Conservation (phyloP, 2,329 filamentous ascomycete genomes). For the Colletotrichum sp. region DNA sequence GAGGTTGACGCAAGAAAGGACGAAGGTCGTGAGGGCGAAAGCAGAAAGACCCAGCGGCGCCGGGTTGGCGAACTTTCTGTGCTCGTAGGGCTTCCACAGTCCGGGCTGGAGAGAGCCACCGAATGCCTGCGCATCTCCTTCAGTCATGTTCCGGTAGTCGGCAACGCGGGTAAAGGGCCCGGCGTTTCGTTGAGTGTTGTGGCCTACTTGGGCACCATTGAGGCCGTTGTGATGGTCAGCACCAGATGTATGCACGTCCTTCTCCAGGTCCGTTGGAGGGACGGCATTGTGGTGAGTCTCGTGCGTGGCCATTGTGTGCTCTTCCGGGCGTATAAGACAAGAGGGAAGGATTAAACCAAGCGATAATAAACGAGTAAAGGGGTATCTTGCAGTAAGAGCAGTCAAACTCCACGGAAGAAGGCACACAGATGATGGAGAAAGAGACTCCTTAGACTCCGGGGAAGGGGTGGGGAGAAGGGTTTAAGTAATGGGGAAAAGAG, state of each 20-base stretch:
- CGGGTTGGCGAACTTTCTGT: constrained; percentile 80
- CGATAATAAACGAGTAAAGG: background rate
- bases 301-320: constrained; percentile 19
- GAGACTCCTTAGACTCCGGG: background rate
- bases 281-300: constrained; percentile 1
- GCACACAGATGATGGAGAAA: background rate
- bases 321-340: constrained; percentile 4
- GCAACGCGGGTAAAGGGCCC: constrained; percentile 16
- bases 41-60: constrained; percentile 78
- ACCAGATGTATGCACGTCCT: constrained; percentile 20
- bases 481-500: constrained; percentile 18
- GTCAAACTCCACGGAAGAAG: constrained; percentile 6
- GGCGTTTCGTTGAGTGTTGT: constrained; percentile 1
- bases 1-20: constrained; percentile 78
- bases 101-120: constrained; percentile 78
- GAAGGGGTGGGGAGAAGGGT: constrained; percentile 5
- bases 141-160: constrained; percentile 21
- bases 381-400: background rate
- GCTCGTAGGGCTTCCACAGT: constrained; percentile 65
- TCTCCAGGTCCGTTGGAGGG: constrained; percentile 10
- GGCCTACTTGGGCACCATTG: constrained; percentile 7
- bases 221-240: constrained; percentile 11
- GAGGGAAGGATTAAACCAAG: background rate
- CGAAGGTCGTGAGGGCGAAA: constrained; percentile 84
- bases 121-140: constrained; percentile 52